phyloP scores from a whole-genome alignment of 1,284 basidiomycete species.

The Pascua sp. region DNA sequence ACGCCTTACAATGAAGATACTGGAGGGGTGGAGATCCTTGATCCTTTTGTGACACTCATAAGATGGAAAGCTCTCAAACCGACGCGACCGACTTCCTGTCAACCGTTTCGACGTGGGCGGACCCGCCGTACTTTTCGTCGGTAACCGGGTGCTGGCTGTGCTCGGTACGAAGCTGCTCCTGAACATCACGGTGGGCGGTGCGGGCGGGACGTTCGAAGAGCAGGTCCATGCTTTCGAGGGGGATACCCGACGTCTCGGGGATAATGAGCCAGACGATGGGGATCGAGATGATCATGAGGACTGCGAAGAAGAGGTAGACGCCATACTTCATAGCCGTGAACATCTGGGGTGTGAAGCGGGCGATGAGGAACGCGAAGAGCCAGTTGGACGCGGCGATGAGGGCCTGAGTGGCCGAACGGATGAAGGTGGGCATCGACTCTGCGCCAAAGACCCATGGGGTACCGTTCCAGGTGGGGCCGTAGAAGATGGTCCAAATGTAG shows the following conservation, averaged over 20 bases:
- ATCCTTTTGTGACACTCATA: too few species aligned
- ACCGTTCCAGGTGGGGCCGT: constrained; percentile 36
- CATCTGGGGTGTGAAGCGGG: constrained; percentile 35
- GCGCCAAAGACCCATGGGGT: constrained; percentile 46
- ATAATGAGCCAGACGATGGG: constrained; percentile 22
- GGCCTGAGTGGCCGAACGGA: constrained; percentile 41
- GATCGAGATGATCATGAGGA: constrained; percentile 37
- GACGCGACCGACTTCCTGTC: too few species aligned
- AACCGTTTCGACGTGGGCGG: too few species aligned
- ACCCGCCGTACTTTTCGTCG: background rate
- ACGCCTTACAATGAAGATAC: too few species aligned
- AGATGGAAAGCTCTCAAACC: too few species aligned
- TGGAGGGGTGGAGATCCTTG: too few species aligned
- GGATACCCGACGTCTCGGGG: constrained; percentile 18
- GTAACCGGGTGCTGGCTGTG: background rate
- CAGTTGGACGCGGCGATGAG: constrained; percentile 46
- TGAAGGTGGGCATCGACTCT: constrained; percentile 44
- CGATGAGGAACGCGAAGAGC: constrained; percentile 39
- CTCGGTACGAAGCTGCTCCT: background rate
- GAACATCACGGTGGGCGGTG: constrained; percentile 14
- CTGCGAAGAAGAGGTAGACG: constrained; percentile 47
- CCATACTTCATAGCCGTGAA: constrained; percentile 34
- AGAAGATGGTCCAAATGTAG: constrained; percentile 45
- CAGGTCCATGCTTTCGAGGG: constrained; percentile 19
- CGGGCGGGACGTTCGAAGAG: constrained; percentile 21